Evolutionary conservation across 805 yeast species (phyloP).

Genomic region (Yarrowia deformans): DNA sequence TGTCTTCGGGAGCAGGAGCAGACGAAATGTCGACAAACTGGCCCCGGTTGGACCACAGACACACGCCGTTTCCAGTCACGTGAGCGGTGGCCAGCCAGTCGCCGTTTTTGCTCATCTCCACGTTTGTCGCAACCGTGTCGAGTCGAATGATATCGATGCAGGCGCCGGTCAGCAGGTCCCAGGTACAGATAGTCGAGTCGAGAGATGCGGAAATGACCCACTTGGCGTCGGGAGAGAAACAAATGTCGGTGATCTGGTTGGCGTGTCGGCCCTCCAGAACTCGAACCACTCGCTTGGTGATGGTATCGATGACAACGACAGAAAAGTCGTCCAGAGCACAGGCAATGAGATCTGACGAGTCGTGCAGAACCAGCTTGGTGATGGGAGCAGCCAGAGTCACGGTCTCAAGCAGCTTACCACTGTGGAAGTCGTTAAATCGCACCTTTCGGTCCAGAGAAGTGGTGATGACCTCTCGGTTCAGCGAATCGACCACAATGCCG

Average conservation of each 20-base stretch:
- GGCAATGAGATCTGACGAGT: constrained; percentile 83
- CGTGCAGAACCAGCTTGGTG: constrained; percentile 77
- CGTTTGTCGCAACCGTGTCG: constrained; percentile 77
- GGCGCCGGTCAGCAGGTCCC: constrained; percentile 97
- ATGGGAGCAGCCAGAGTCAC: constrained; percentile 77
- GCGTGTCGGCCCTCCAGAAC: constrained; percentile 82
- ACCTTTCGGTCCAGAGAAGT: constrained; percentile 88
- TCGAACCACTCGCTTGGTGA: constrained; percentile 83
- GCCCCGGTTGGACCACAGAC: constrained; percentile 90
- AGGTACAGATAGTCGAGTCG: constrained; percentile 89
- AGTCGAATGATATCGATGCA: constrained; percentile 91
- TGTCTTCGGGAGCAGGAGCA: constrained; percentile 69
- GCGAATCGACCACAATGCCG: constrained; percentile 87
- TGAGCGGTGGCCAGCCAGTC: constrained; percentile 93
- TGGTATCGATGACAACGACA: constrained; percentile 80
- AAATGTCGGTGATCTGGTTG: constrained; percentile 84
- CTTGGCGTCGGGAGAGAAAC: constrained; percentile 93
- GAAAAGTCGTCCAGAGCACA: constrained; percentile 86
- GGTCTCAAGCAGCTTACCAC: constrained; percentile 70
- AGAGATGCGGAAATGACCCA: constrained; percentile 87
- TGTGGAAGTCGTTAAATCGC: constrained; percentile 84
- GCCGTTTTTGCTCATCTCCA: constrained; percentile 84
- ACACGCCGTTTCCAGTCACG: constrained; percentile 86
- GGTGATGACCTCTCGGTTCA: constrained; percentile 87
- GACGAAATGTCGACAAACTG: constrained; percentile 79